Evolutionary conservation across 139 green algal genomes (phyloP).

Genomic region (Coccomyxa sp.): DNA sequence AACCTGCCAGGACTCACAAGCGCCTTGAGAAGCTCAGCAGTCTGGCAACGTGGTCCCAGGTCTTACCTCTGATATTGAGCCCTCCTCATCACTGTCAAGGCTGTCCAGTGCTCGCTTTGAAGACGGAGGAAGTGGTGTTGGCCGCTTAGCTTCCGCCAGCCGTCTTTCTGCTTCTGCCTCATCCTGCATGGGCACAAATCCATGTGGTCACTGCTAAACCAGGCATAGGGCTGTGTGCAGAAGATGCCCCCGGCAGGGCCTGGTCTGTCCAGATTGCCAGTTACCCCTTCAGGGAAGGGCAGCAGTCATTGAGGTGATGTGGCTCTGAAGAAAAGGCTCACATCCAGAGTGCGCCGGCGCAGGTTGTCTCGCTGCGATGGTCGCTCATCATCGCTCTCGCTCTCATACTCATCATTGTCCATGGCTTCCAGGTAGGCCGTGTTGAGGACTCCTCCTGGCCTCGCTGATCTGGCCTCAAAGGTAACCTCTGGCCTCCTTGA

Average conservation of each 20-base stretch:
- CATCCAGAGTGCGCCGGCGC: not conserved
- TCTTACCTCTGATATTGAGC: no score
- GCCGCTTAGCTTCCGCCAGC: conserved; percentile 19
- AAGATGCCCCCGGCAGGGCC: not conserved
- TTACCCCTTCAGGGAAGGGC: not conserved
- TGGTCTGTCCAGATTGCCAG: not conserved
- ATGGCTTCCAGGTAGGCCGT: conserved; percentile 53
- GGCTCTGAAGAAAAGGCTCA: not conserved
- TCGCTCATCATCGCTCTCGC: conserved; percentile 20
- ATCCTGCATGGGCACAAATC: conserved; percentile 10
- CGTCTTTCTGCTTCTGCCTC: conserved; percentile 19
- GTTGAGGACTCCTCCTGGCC: conserved; percentile 13
- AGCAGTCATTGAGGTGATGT: not conserved
- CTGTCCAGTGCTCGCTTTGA: not conserved
- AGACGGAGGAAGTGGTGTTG: not conserved
- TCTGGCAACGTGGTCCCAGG: no score
- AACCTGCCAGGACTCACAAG: no score
- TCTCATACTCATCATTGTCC: conserved; percentile 36
- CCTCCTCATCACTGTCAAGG: not conserved
- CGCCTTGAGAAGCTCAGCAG: no score
- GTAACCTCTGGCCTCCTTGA: not conserved
- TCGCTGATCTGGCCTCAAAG: not conserved
- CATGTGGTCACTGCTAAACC: no score
- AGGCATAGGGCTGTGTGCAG: no score
- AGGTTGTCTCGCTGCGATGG: conserved; percentile 2